Percentiles rank a stretch among this genome's conserved stretches.
Conservation (phyloP, 441 rosid genomes). For the Adansonia gregorii region DNA sequence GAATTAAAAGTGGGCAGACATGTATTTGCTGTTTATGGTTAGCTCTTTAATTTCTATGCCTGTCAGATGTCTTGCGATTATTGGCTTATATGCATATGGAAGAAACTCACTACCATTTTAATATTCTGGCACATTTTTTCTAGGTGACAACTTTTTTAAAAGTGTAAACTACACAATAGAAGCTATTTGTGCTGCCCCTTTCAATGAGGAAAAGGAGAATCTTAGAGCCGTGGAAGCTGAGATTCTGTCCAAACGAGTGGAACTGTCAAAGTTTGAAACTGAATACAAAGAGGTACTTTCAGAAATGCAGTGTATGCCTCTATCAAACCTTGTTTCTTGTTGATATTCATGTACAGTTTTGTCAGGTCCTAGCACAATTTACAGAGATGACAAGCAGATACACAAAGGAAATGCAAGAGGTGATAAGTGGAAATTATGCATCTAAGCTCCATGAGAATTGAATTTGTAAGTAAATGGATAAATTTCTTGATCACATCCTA, state of each 20-base stretch:
- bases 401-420: slow-evolving; percentile 90
- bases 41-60: slow-evolving; percentile 36
- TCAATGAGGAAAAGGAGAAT: slow-evolving; percentile 66
- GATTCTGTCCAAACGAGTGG: slow-evolving; percentile 76
- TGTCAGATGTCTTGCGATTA: slow-evolving; percentile 19
- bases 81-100: slow-evolving; percentile 23
- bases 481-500: not conserved
- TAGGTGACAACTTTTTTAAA: slow-evolving; percentile 94
- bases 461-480: slow-evolving; percentile 9
- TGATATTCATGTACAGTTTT: slow-evolving; percentile 27
- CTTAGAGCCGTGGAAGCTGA: slow-evolving; percentile 83
- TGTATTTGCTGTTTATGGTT: slow-evolving; percentile 90
- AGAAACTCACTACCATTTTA: slow-evolving; percentile 23
- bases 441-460: not conserved
- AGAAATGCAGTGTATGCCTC: slow-evolving; percentile 8
- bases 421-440: slow-evolving; percentile 26
- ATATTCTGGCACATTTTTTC: slow-evolving; percentile 30
- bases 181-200: slow-evolving; percentile 79
- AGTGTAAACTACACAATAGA: slow-evolving; percentile 84
- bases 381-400: slow-evolving; percentile 89
- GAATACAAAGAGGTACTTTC: slow-evolving; percentile 82
- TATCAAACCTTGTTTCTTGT: slow-evolving; percentile 4
- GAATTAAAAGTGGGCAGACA: slow-evolving; percentile 88
- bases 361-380: slow-evolving; percentile 78
- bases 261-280: slow-evolving; percentile 84